Conservation (phyloP, 176 grass and related monocot genomes). For the Carex pumila region DNA sequence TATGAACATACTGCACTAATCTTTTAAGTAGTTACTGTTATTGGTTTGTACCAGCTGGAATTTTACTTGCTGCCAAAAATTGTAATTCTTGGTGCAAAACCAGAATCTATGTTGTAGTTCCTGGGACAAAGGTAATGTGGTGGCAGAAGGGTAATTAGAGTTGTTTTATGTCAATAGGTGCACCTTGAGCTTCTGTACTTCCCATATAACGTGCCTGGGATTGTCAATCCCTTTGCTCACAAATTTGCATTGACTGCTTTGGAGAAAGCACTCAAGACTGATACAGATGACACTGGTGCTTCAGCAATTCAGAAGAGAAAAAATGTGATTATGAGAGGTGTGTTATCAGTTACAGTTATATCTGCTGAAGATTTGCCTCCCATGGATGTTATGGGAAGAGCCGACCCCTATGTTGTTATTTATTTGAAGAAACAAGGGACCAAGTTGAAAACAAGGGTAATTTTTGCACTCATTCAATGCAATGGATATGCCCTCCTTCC, state of each 20-base stretch:
- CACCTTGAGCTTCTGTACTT: constrained; percentile 93
- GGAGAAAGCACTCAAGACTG: constrained; percentile 87
- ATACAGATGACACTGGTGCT: constrained; percentile 58
- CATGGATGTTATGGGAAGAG: constrained; percentile 94
- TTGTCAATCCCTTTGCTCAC: constrained; percentile 69
- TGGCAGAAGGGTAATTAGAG: neutral
- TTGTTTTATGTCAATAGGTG: constrained; percentile 45
- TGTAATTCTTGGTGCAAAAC: neutral
- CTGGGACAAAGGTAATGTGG: neutral
- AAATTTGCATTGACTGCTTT: constrained; percentile 73
- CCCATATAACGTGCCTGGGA: constrained; percentile 56
- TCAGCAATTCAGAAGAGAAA: constrained; percentile 43
- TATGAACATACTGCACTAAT: neutral
- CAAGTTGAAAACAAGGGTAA: constrained; percentile 94
- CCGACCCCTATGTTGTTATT: constrained; percentile 86
- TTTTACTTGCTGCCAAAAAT: neutral
- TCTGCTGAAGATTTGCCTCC: constrained; percentile 88
- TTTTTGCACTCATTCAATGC: neutral
- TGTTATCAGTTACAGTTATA: constrained; percentile 85
- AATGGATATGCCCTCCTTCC: neutral
- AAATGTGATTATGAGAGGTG: constrained; percentile 92
- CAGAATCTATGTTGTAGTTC: neutral
- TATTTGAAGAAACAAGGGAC: constrained; percentile 82
- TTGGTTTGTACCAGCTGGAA: neutral
- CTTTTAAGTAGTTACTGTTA: neutral